Evolutionary conservation across 1,284 basidiomycete species (phyloP).

Genomic region (Apiotrichum mycotoxinovorans): DNA sequence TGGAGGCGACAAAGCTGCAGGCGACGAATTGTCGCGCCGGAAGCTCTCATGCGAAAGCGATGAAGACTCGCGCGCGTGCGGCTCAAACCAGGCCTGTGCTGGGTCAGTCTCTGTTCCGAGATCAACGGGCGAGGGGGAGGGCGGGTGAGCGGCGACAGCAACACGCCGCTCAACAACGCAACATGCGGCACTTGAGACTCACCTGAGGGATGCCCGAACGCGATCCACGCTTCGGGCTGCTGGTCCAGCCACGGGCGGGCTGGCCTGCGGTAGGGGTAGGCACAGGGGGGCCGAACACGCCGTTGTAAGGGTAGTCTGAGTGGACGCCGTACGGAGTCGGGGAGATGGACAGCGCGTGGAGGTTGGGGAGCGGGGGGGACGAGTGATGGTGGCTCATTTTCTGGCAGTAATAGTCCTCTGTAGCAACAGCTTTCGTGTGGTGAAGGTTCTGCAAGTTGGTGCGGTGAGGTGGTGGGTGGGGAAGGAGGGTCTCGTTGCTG

Average conservation of each 20-base stretch:
- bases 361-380: conserved; percentile 42
- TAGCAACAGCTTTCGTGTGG: too few species aligned
- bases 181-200: conserved; percentile 4
- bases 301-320: conserved; percentile 43
- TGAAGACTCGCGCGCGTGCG: conserved; percentile 24
- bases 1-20: conserved; percentile 42
- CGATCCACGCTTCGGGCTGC: conserved; percentile 35
- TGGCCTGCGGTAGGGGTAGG: conserved; percentile 18
- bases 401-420: not conserved
- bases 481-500: not conserved
- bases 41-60: conserved; percentile 30
- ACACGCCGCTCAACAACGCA: too few species aligned
- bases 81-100: conserved; percentile 45
- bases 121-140: too few species aligned
- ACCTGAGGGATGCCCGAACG: conserved; percentile 42
- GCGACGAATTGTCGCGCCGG: conserved; percentile 33
- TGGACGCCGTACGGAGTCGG: conserved; percentile 26
- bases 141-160: too few species aligned
- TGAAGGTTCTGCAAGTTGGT: not conserved
- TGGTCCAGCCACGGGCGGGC: conserved; percentile 28
- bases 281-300: conserved; percentile 43
- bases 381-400: conserved; percentile 22
- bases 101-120: not conserved
- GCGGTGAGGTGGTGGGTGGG: not conserved
- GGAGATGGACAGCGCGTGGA: conserved; percentile 40